These are phyloP conservation scores for Lizanozyma gosingica DNA, from an alignment of 1,139 yeast genomes.

Conservation along the genomic window DNA sequence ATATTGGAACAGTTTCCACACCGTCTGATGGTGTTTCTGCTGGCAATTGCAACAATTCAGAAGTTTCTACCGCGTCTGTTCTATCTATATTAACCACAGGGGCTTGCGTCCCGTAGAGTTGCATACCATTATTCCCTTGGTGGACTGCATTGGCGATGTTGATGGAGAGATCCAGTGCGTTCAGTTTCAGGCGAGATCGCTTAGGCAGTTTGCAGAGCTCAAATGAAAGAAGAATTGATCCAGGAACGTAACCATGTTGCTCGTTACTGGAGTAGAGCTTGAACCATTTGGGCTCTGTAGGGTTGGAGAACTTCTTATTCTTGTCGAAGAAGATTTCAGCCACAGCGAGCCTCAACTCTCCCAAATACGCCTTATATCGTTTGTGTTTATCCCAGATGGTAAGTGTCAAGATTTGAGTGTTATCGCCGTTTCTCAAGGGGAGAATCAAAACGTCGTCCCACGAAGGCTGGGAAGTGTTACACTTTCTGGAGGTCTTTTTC, in stretches of 20 bases:
- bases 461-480: conserved; percentile 32
- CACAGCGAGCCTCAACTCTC: conserved; percentile 44
- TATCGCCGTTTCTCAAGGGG: conserved; percentile 22
- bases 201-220: conserved; percentile 22
- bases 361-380: conserved; percentile 42
- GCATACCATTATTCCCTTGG: neutral
- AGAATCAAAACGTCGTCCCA: conserved; percentile 34
- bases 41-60: conserved; percentile 1
- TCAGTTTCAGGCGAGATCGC: conserved; percentile 5
- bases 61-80: conserved; percentile 5
- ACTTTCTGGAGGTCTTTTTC: conserved; percentile 25
- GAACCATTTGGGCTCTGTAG: conserved; percentile 39
- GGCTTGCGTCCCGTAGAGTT: neutral
- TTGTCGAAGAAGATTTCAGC: conserved; percentile 26
- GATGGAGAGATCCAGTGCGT: conserved; percentile 7
- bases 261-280: conserved; percentile 37
- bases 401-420: conserved; percentile 22
- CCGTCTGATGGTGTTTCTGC: neutral
- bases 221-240: conserved; percentile 45
- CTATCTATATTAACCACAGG: conserved; percentile 4
- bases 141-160: neutral
- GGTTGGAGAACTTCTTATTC: neutral
- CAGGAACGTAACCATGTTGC: conserved; percentile 46
- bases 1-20: too few relatives aligned
- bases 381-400: conserved; percentile 41